Base-by-base conservation (phyloP, 257 asterid genomes). In the Craterostigma plantagineum region DNA sequence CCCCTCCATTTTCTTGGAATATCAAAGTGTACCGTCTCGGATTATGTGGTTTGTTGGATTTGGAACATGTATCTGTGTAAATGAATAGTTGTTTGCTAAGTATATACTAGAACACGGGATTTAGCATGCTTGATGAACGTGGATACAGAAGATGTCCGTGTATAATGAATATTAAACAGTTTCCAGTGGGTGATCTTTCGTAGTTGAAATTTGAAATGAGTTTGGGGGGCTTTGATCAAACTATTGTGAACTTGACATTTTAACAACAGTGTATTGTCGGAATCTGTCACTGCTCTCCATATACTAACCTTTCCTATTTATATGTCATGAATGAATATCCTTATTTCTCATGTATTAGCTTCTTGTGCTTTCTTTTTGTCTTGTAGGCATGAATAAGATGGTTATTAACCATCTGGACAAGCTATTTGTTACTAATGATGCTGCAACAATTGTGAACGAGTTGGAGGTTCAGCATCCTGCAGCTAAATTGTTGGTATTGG, bases 401-500 rank as follows among this genome's bases (percentile, higher is more conserved):
- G 99, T 90, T 53, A 90, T 83, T 43, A 90, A 79, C 56, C 99
- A 90, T 69, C 60, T 90, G 64, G 95, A 90, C 59, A 90, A 90
- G 72, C 87, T 83, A 14, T 83, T 90, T 49, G 61, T 90, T 49
- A 90, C 99, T 16, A 90, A 90, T 62, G 99, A 90, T 65, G 99
- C 99, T 46, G 95, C 75, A 9, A 90, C 95, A 10, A 90, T 90
- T 36, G 91, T 83, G 35, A 90, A 72, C 64, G 92, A 90, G 56
- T 92, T 90, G 45, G 99, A 83, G 70, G 84, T 90, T 63, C 99
- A 90, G 79, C 99, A 90, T 48, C 99, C 95, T 51, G 99, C 99
- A 7, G 99, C 99, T 46, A 90, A 90, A 71, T 53, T 90, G 51
- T 66, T 90, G 79, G 95, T 90, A 53, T 59, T 90, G 47, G 99